These are phyloP conservation scores for Bacterosira constricta DNA, from an alignment of 108 stramenopile species.

Conservation along the genomic window DNA sequence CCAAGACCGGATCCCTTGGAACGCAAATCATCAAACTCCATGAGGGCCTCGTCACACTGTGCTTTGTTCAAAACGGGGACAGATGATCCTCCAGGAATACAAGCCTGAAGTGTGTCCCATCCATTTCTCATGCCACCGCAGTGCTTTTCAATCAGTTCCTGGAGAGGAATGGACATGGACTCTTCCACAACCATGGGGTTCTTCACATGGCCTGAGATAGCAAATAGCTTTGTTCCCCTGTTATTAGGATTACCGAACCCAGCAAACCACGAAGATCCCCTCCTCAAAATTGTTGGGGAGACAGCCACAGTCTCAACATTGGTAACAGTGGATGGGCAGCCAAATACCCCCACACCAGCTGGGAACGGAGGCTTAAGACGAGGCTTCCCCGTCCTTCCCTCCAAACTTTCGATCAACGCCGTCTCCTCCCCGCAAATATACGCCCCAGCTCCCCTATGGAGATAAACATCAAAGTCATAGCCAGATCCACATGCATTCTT, in stretches of 20 bases:
- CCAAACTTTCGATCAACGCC: slow-evolving; percentile 97
- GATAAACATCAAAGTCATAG: slow-evolving; percentile 99
- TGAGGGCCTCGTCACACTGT: slow-evolving; percentile 96
- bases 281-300: slow-evolving; percentile 96
- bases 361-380: slow-evolving; percentile 99
- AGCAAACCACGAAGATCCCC: slow-evolving; percentile 98
- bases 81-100: slow-evolving; percentile 99
- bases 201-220: slow-evolving; percentile 99
- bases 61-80: slow-evolving; percentile 97
- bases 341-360: slow-evolving; percentile 98
- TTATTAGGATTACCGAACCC: slow-evolving; percentile 97
- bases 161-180: slow-evolving; percentile 98
- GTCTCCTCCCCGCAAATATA: slow-evolving; percentile 99
- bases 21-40: slow-evolving; percentile 99
- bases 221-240: slow-evolving; percentile 98
- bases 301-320: slow-evolving; percentile 99
- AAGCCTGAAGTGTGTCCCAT: slow-evolving; percentile 98
- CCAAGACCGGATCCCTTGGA: slow-evolving; percentile 94
- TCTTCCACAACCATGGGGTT: slow-evolving; percentile 99
- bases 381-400: slow-evolving; percentile 96
- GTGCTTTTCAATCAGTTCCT: slow-evolving; percentile 98
- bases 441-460: slow-evolving; percentile 99
- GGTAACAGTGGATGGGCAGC: slow-evolving; percentile 99
- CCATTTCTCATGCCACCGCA: slow-evolving; percentile 99
- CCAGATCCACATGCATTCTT: slow-evolving; percentile 97